A percentile compares a stretch with the other conserved stretches of the same genome.
phyloP scores from a whole-genome alignment of 345 rosid species.

The Litchi chinensis region DNA sequence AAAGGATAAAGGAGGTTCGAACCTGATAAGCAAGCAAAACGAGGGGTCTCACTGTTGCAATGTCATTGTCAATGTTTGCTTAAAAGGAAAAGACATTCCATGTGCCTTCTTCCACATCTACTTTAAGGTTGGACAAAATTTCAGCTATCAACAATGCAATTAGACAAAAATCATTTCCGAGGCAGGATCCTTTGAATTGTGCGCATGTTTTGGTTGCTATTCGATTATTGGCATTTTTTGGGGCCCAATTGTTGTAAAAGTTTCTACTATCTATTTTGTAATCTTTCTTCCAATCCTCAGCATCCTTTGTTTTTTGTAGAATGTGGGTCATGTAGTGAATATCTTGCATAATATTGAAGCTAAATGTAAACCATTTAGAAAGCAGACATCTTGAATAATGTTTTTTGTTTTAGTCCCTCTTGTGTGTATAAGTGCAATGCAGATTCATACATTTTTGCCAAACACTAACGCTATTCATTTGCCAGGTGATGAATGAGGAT shows the following conservation, averaged over 20 bases:
- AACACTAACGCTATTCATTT: not conserved
- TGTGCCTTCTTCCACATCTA: not conserved
- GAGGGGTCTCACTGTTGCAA: not conserved
- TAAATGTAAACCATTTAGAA: too few relatives aligned
- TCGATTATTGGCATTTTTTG: not conserved
- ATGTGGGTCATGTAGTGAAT: too few relatives aligned
- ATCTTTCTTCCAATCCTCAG: not conserved
- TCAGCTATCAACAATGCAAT: too few relatives aligned
- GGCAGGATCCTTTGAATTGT: too few relatives aligned
- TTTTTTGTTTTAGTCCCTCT: not conserved
- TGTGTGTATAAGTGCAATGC: not conserved
- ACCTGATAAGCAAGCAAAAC: too few relatives aligned
- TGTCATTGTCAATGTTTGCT: conserved; percentile 22
- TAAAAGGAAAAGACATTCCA: conserved; percentile 2
- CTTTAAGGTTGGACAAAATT: not conserved
- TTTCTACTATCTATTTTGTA: not conserved
- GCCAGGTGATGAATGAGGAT: conserved; percentile 3
- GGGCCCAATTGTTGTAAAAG: not conserved
- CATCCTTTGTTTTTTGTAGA: too few relatives aligned
- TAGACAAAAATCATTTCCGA: too few relatives aligned
- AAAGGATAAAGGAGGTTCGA: too few relatives aligned
- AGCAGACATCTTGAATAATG: not conserved
- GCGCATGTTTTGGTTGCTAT: not conserved
- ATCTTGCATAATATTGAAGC: not conserved
- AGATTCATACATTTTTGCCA: not conserved